These are phyloP conservation scores for Tetrahymena malaccensis DNA, from an alignment of 73 alveolate species.

Conservation along the genomic window DNA sequence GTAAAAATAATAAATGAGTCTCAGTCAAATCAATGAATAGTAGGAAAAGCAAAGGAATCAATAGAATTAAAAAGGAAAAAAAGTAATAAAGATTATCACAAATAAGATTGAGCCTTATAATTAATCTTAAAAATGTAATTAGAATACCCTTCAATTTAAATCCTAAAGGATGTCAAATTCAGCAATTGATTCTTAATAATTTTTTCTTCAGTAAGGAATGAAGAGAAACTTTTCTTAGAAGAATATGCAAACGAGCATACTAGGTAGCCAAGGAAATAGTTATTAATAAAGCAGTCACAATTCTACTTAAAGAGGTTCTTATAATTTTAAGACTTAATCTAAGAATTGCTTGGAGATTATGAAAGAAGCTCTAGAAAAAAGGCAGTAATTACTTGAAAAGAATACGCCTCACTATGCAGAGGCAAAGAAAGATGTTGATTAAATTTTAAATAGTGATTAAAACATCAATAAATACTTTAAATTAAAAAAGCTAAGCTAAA, in stretches of 20 bases:
- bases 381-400: not conserved
- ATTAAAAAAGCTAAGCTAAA: not conserved
- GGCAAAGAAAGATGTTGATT: not conserved
- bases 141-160: not conserved
- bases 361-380: not conserved
- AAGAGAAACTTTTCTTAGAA: not conserved
- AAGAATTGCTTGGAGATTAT: not conserved
- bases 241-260: not conserved
- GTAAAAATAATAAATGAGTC: not conserved
- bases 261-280: not conserved
- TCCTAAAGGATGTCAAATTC: not conserved
- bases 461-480: not conserved
- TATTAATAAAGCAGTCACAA: not conserved
- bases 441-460: not conserved
- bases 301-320: not conserved
- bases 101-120: not conserved
- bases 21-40: not conserved
- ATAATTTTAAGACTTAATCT: not conserved
- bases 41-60: not conserved
- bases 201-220: not conserved
- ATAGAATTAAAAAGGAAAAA: not conserved
- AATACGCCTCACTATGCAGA: not conserved
- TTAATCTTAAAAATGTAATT: no score
- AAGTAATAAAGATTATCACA: not conserved
- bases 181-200: not conserved